Conservation (phyloP, 306 rosid genomes). For the Pterocarpus macrocarpus region DNA sequence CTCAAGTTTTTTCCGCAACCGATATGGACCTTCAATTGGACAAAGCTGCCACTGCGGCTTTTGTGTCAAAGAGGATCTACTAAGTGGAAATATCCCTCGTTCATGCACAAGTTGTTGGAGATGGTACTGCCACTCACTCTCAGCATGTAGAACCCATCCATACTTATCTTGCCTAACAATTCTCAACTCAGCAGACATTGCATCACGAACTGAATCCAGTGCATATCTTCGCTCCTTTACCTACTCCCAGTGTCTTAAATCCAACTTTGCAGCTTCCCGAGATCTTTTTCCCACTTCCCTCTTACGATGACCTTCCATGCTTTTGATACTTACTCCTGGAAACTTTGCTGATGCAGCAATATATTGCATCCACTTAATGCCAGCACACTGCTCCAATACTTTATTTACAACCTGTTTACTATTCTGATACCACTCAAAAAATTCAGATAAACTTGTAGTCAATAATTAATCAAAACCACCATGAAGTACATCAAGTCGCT, state of each 20-base stretch:
- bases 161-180: slow-evolving; percentile 98
- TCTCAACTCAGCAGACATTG: slow-evolving; percentile 95
- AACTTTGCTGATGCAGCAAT: slow-evolving; percentile 89
- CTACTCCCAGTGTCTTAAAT: slow-evolving; percentile 93
- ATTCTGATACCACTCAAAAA: slow-evolving; percentile 88
- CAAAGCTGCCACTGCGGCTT: slow-evolving; percentile 96
- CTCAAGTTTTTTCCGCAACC: slow-evolving; percentile 97
- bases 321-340: slow-evolving; percentile 97
- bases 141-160: slow-evolving; percentile 99
- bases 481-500: slow-evolving; percentile 82
- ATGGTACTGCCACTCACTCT: slow-evolving; percentile 98
- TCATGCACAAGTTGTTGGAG: slow-evolving; percentile 97
- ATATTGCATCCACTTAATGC: slow-evolving; percentile 95
- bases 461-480: slow-evolving; percentile 94
- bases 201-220: slow-evolving; percentile 89
- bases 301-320: slow-evolving; percentile 93
- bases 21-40: slow-evolving; percentile 98
- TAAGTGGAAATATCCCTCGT: slow-evolving; percentile 85
- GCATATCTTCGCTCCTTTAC: slow-evolving; percentile 93
- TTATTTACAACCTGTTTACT: slow-evolving; percentile 75
- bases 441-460: slow-evolving; percentile 74
- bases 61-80: slow-evolving; percentile 60
- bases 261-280: slow-evolving; percentile 81
- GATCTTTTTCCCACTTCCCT: slow-evolving; percentile 91
- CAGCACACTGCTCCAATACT: slow-evolving; percentile 92